These are phyloP conservation scores for Fusarium mangiferae DNA, from an alignment of 2,329 filamentous ascomycete genomes.

Conservation along the genomic window DNA sequence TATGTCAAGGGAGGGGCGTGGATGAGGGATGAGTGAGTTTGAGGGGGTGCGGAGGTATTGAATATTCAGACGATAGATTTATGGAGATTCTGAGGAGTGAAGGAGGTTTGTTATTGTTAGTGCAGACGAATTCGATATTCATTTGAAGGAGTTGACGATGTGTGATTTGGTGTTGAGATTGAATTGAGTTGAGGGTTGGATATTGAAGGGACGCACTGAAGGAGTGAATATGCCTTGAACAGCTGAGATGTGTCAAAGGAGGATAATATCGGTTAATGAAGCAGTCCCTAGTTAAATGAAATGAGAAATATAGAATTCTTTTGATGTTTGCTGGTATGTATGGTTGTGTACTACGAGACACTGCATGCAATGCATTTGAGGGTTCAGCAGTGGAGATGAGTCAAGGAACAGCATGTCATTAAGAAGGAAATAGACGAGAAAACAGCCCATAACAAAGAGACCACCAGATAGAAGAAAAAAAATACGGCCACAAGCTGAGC, in stretches of 20 bases:
- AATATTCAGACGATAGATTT: slow-evolving; percentile 36
- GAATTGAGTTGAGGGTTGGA: background rate
- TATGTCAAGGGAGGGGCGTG: slow-evolving; percentile 30
- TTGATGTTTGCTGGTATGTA: slow-evolving; percentile 19
- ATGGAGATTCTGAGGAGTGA: slow-evolving; percentile 7
- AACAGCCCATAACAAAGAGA: background rate
- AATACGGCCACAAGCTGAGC: background rate
- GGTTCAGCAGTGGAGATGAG: background rate
- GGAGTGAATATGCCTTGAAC: background rate
- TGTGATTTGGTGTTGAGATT: slow-evolving; percentile 5
- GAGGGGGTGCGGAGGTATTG: slow-evolving; percentile 32
- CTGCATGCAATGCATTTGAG: background rate
- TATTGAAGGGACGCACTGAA: slow-evolving; percentile 10
- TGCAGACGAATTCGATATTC: slow-evolving; percentile 12
- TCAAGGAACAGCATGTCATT: background rate
- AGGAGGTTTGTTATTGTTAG: slow-evolving; percentile 15
- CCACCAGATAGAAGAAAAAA: background rate
- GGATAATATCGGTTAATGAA: slow-evolving; percentile 7
- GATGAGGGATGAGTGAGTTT: slow-evolving; percentile 21
- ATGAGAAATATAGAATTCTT: background rate
- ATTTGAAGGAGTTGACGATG: slow-evolving; percentile 10
- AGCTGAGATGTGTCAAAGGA: background rate
- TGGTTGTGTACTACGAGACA: slow-evolving; percentile 23
- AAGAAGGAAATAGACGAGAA: background rate
- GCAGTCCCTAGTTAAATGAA: background rate